A percentile compares a stretch with the other conserved stretches of the same genome.
Conservation (phyloP, 208 protist genomes). For the Wallacemonas rigidus region DNA sequence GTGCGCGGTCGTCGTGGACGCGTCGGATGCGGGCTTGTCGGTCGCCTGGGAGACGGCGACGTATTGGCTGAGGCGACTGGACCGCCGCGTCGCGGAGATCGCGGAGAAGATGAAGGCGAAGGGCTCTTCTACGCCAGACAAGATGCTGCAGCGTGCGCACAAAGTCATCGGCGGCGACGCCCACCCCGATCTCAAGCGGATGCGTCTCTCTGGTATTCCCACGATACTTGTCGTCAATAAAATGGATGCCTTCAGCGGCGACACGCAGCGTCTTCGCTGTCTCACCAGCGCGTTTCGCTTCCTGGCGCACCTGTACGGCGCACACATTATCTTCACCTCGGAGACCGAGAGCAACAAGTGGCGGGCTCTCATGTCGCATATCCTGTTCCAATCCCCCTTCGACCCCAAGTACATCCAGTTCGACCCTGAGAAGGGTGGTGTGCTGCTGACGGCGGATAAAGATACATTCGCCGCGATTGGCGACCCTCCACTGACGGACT, state of each 20-base stretch:
- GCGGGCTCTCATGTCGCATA: conserved; percentile 62
- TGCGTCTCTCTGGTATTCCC: conserved; percentile 81
- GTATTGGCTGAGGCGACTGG: conserved; percentile 77
- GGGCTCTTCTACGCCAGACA: conserved; percentile 75
- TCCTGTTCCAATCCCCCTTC: conserved; percentile 82
- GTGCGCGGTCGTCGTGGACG: conserved; percentile 82
- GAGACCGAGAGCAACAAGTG: conserved; percentile 65
- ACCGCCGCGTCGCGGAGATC: conserved; percentile 71
- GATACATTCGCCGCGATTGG: conserved; percentile 89
- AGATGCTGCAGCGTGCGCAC: conserved; percentile 66
- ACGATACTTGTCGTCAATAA: conserved; percentile 88
- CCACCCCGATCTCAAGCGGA: conserved; percentile 75
- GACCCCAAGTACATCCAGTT: conserved; percentile 70
- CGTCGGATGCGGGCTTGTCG: conserved; percentile 32
- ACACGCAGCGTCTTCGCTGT: conserved; percentile 55
- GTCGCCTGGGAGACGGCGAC: conserved; percentile 72
- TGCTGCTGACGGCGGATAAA: conserved; percentile 73
- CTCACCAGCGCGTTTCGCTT: conserved; percentile 74
- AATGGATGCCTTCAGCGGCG: conserved; percentile 69
- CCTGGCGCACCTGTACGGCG: conserved; percentile 82
- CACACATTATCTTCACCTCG: conserved; percentile 70
- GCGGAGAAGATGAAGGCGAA: conserved; percentile 78
- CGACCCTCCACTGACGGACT: conserved; percentile 42
- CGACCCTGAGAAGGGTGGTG: conserved; percentile 59
- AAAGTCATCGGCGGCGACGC: conserved; percentile 61